These are phyloP conservation scores for Globisporangium lucens DNA, from an alignment of 352 stramenopile genomes.

Conservation along the genomic window DNA sequence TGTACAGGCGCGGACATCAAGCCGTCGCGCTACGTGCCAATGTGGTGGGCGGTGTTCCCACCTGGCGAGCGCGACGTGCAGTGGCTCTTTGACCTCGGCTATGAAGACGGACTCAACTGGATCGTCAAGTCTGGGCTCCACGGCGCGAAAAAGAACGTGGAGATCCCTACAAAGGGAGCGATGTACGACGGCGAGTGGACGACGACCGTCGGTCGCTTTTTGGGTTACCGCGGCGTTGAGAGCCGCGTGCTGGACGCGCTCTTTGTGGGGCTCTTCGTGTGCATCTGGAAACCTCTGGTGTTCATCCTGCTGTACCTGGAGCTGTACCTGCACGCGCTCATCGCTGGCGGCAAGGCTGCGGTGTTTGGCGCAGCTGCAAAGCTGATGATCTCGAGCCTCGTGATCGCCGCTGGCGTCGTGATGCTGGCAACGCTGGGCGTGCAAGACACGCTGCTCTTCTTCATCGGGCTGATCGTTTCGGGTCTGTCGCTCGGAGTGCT, in stretches of 20 bases:
- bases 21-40: conserved; percentile 85
- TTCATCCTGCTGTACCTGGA: conserved; percentile 82
- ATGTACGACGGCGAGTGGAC: conserved; percentile 58
- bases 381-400: conserved; percentile 55
- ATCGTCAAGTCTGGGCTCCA: conserved; percentile 44
- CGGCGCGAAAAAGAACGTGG: conserved; percentile 26
- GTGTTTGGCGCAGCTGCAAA: conserved; percentile 68
- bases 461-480: conserved; percentile 38
- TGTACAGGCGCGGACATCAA: conserved; percentile 88
- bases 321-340: conserved; percentile 65
- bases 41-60: conserved; percentile 84
- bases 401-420: conserved; percentile 46
- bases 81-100: conserved; percentile 86
- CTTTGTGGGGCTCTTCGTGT: conserved; percentile 71
- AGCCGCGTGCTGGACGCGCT: conserved; percentile 67
- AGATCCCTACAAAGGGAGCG: conserved; percentile 55
- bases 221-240: conserved; percentile 71
- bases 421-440: conserved; percentile 50
- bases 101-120: conserved; percentile 75
- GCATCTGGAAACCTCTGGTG: conserved; percentile 74
- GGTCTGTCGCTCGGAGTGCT: conserved; percentile 60
- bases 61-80: conserved; percentile 62
- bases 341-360: conserved; percentile 67
- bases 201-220: conserved; percentile 67
- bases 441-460: conserved; percentile 57